These are phyloP conservation scores for Dothiorella sarmentorum DNA, from an alignment of 2,329 filamentous ascomycete species.

Conservation along the genomic window DNA sequence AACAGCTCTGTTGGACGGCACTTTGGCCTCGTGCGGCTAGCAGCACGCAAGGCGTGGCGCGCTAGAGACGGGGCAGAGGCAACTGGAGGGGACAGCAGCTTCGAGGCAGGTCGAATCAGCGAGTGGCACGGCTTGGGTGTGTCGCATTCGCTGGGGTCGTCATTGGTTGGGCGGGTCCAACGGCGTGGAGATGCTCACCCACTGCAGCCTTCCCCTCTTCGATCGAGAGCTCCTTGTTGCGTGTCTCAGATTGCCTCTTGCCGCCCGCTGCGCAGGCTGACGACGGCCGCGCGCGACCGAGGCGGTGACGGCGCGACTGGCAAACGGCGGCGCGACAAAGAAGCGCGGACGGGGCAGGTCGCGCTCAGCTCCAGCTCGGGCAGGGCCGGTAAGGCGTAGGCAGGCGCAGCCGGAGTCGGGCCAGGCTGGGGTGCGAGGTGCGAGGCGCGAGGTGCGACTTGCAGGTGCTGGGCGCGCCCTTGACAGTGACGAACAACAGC, in stretches of 20 bases:
- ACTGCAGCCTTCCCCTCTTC: constrained; percentile 13
- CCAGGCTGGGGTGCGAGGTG: too few species aligned
- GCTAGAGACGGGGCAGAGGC: constrained; percentile 2
- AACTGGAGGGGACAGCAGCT: constrained; percentile 12
- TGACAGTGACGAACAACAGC: background rate
- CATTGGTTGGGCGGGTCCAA: constrained; percentile 21
- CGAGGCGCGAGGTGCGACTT: too few species aligned
- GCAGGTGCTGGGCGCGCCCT: background rate
- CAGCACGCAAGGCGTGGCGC: constrained; percentile 14
- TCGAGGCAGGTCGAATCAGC: constrained; percentile 19
- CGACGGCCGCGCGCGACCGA: constrained; percentile 1
- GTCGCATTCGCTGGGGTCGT: constrained; percentile 4
- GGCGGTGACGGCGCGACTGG: constrained; percentile 5
- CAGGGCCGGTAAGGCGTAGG: background rate
- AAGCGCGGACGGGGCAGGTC: too few species aligned
- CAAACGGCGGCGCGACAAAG: background rate
- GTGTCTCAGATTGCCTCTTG: constrained; percentile 6
- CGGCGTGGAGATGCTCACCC: constrained; percentile 18
- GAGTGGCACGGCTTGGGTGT: constrained; percentile 19
- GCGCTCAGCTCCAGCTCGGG: background rate
- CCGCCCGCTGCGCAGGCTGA: constrained; percentile 12
- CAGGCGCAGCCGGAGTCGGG: constrained; percentile 6
- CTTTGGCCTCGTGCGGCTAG: constrained; percentile 19
- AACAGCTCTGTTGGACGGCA: background rate
- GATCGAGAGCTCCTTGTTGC: constrained; percentile 8